phyloP scores from a whole-genome alignment of 2,329 filamentous ascomycete genomes.

The Botrytis paeoniae region DNA sequence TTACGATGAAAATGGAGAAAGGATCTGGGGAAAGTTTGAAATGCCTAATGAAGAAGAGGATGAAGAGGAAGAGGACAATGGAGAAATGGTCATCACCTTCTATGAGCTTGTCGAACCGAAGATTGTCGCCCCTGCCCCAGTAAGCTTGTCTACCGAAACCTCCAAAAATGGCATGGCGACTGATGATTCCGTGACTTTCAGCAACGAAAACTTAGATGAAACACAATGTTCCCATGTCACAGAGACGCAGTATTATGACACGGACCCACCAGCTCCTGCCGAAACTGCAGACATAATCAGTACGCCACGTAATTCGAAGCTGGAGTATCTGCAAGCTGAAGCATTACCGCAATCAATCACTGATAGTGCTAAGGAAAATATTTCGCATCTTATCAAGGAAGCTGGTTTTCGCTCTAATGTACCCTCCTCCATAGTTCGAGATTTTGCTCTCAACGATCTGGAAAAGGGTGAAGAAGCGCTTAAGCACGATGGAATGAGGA shows the following conservation, averaged over 20 bases:
- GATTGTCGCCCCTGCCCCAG: slow-evolving; percentile 50
- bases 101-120: slow-evolving; percentile 65
- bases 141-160: slow-evolving; percentile 26
- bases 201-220: slow-evolving; percentile 20
- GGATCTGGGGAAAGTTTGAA: slow-evolving; percentile 77
- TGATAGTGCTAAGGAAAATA: slow-evolving; percentile 39
- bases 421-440: slow-evolving; percentile 40
- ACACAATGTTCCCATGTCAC: slow-evolving; percentile 33
- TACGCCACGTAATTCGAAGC: not conserved
- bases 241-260: slow-evolving; percentile 31
- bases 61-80: slow-evolving; percentile 53
- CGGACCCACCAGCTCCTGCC: slow-evolving; percentile 1
- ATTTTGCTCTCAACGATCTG: slow-evolving; percentile 31
- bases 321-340: slow-evolving; percentile 29
- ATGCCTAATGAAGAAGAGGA: slow-evolving; percentile 63
- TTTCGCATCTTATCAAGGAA: slow-evolving; percentile 46
- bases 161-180: slow-evolving; percentile 10
- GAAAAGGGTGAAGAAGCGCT: slow-evolving; percentile 30
- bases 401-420: slow-evolving; percentile 48
- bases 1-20: slow-evolving; percentile 66
- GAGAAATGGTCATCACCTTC: slow-evolving; percentile 58
- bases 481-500: slow-evolving; percentile 27
- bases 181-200: slow-evolving; percentile 16
- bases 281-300: not conserved
- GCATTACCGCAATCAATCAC: slow-evolving; percentile 27